These are phyloP conservation scores for Candida pini DNA, from an alignment of 805 yeast species.

Conservation along the genomic window DNA sequence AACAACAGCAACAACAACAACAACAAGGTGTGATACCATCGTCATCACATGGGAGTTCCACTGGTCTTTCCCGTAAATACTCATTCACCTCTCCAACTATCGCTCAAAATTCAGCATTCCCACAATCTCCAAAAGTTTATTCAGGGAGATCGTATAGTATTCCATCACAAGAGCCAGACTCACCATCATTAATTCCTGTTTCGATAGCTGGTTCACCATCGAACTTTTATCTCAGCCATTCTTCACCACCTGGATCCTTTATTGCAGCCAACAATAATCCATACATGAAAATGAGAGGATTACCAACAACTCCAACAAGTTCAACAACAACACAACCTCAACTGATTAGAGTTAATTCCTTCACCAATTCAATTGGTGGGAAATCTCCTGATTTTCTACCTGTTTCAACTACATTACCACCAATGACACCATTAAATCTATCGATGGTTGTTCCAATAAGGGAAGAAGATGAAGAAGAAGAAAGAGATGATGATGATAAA, in stretches of 20 bases:
- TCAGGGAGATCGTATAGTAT: slow-evolving; percentile 5
- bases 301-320: slow-evolving; percentile 2
- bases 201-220: slow-evolving; percentile 53
- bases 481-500: no score
- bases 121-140: background rate
- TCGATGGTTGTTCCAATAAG: slow-evolving; percentile 18
- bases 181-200: slow-evolving; percentile 47
- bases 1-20: slow-evolving; percentile 3
- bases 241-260: slow-evolving; percentile 46
- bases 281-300: slow-evolving; percentile 8
- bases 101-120: slow-evolving; percentile 4
- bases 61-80: background rate
- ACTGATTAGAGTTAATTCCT: slow-evolving; percentile 18
- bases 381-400: slow-evolving; percentile 32
- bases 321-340: slow-evolving; percentile 4
- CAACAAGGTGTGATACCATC: background rate
- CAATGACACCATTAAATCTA: slow-evolving; percentile 32
- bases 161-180: slow-evolving; percentile 36
- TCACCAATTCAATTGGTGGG: slow-evolving; percentile 24
- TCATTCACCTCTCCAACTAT: slow-evolving; percentile 18
- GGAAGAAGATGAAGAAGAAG: slow-evolving; percentile 2
- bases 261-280: slow-evolving; percentile 24
- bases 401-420: slow-evolving; percentile 29
- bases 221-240: slow-evolving; percentile 45
- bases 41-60: background rate